Conservation (phyloP, 2,329 filamentous ascomycete species). For the Niveomyces coronatus region DNA sequence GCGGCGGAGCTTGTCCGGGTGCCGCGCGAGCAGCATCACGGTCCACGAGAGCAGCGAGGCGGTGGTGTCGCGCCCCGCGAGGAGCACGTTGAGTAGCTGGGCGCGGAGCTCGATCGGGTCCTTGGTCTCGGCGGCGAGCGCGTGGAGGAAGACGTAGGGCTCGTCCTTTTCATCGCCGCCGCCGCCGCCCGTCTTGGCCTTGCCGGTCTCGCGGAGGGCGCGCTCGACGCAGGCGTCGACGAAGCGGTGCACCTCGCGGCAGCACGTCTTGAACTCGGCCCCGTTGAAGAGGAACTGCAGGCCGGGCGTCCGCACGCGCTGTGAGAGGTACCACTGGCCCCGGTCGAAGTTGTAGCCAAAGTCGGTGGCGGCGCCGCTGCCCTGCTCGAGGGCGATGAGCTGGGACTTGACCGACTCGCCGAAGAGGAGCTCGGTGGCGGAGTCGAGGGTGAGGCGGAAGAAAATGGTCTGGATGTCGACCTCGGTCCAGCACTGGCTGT, state of each 20-base stretch:
- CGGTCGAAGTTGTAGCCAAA: constrained; percentile 24
- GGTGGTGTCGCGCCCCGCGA: constrained; percentile 46
- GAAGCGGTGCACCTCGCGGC: constrained; percentile 55
- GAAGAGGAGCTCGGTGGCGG: constrained; percentile 48
- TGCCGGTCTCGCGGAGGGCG: constrained; percentile 28
- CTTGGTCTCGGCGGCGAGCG: constrained; percentile 23
- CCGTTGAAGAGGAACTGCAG: constrained; percentile 38
- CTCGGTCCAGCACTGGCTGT: constrained; percentile 23
- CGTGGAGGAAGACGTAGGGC: constrained; percentile 24
- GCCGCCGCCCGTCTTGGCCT: constrained; percentile 3
- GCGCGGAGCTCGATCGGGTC: constrained; percentile 18
- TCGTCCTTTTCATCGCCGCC: constrained; percentile 3
- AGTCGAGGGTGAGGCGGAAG: constrained; percentile 39
- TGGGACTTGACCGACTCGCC: constrained; percentile 41
- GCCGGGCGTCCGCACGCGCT: constrained; percentile 40
- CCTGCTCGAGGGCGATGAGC: constrained; percentile 10
- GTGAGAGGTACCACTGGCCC: constrained; percentile 32
- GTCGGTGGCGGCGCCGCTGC: constrained; percentile 20
- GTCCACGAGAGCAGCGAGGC: constrained; percentile 39
- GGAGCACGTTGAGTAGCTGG: constrained; percentile 27
- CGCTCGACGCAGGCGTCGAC: constrained; percentile 55
- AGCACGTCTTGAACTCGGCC: constrained; percentile 51
- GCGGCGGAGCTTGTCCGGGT: constrained; percentile 30
- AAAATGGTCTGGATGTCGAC: constrained; percentile 37
- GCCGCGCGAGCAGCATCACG: constrained; percentile 24